Percentiles rank a stretch among this genome's conserved stretches.
phyloP scores from a whole-genome alignment of 1,284 basidiomycete species.

The Hymenochaete sp. region DNA sequence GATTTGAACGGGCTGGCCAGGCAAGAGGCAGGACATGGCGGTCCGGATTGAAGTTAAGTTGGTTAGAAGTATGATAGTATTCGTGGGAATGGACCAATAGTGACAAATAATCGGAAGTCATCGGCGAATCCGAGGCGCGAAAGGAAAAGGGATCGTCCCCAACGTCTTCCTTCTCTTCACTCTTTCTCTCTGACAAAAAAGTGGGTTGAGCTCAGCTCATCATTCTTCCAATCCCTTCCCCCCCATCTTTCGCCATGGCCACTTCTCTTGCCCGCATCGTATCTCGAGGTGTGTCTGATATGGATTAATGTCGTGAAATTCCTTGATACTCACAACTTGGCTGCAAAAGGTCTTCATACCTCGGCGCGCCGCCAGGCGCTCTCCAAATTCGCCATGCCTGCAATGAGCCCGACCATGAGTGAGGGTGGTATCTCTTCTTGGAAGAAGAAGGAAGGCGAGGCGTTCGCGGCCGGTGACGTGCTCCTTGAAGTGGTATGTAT shows the following conservation, averaged over 20 bases:
- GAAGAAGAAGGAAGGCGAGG: conserved; percentile 95
- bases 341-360: conserved; percentile 63
- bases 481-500: conserved; percentile 81
- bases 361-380: conserved; percentile 75
- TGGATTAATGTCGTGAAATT: neutral
- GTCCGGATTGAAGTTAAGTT: conserved; percentile 2
- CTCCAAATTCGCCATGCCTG: conserved; percentile 92
- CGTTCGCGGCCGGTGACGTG: conserved; percentile 87
- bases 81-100: too few species aligned
- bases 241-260: conserved; percentile 39
- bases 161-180: too few species aligned
- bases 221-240: neutral
- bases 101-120: too few species aligned
- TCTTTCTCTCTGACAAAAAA: too few species aligned
- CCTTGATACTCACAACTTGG: neutral
- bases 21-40: conserved; percentile 47
- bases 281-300: conserved; percentile 48
- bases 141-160: neutral
- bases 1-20: conserved; percentile 72
- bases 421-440: conserved; percentile 96
- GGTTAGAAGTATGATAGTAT: neutral
- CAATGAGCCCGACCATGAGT: conserved; percentile 99
- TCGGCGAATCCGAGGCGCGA: neutral
- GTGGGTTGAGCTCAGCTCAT: too few species aligned
- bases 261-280: conserved; percentile 57